These are phyloP conservation scores for Thermothielavioides terrestris DNA, from an alignment of 495 filamentous ascomycete species.

Conservation along the genomic window DNA sequence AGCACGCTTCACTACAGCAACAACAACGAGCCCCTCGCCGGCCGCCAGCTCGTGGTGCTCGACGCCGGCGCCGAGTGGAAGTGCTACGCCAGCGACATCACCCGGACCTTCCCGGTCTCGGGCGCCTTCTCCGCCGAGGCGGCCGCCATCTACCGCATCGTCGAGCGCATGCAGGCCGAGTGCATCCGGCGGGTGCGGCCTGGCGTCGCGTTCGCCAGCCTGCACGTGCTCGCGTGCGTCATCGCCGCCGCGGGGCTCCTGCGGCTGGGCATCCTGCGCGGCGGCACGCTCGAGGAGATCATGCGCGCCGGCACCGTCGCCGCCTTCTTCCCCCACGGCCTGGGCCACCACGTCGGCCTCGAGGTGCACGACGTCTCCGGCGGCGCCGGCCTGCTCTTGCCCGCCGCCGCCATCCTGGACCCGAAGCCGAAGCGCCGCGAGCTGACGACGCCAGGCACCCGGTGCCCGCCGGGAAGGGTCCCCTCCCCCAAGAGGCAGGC, in stretches of 20 bases:
- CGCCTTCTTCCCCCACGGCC: constrained; percentile 86
- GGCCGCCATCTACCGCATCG: constrained; percentile 61
- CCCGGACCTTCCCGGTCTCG: constrained; percentile 71
- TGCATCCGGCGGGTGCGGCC: constrained; percentile 59
- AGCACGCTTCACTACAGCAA: constrained; percentile 75
- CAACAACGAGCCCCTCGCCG: constrained; percentile 62
- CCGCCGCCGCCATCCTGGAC: too few relatives aligned
- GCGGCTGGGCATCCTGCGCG: constrained; percentile 54
- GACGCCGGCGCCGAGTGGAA: constrained; percentile 82
- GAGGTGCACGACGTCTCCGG: constrained; percentile 77
- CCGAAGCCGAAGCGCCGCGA: too few relatives aligned
- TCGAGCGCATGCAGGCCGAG: constrained; percentile 73
- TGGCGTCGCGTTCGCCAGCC: constrained; percentile 55
- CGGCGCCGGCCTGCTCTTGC: constrained; percentile 17
- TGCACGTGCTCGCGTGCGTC: constrained; percentile 62
- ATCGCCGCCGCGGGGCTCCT: constrained; percentile 65
- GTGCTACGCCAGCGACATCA: constrained; percentile 87
- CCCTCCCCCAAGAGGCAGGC: constrained; percentile 16
- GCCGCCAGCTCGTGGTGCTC: constrained; percentile 63
- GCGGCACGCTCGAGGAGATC: constrained; percentile 55
- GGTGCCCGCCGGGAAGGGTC: neutral
- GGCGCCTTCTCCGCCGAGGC: constrained; percentile 58
- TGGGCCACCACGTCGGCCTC: constrained; percentile 82
- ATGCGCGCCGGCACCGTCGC: constrained; percentile 55
- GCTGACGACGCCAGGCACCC: neutral